Base-by-base conservation (phyloP, 495 filamentous ascomycete species). In the Aspergillus bertholletiae region DNA sequence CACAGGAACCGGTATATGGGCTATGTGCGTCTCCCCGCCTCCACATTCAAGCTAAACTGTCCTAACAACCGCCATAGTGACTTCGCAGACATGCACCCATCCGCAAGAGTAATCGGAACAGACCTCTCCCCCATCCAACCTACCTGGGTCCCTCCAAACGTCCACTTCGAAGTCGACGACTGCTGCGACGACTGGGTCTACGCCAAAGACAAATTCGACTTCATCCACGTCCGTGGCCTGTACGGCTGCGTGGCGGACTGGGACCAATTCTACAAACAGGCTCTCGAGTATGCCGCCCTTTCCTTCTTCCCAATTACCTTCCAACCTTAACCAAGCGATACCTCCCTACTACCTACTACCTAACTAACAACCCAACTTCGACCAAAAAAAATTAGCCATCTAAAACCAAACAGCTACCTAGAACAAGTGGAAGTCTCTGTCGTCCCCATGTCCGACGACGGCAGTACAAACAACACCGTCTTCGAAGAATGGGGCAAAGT, bases 61-160 rank as follows among this genome's bases (percentile, higher is more conserved):
- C n/a, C 2, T 40, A 21, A 15, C 6, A n/a, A 18, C 13, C 4
- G 21, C 3, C 5, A 35, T 41, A 59, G 57, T 9, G 57, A 59
- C 18, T 59, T 59, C 34, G 57, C 47, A 20, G 57, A 59, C 46
- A 24, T 48, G 23, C 52, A 59, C 40, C 51, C 57, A 1, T 55
- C 57, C 34, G 65, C 67, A 2, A 28, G 40, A 1, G 58, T 78
- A 20, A 57, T 69, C 17, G 72, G 70, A 5, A 74, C 64, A 44
- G 81, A 84, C 49, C 71, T 81, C 8, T 79, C 75, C 35, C 71
- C 78, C 12, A 82, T 80, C 54, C 78, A 82, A 50, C 75, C 74
- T 7, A 60, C 56, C 17, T 78, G 70, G 61, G 60, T 68, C 3
- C 55, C 56, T 20, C 67, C 66, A 11, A 74, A 72, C 28, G 45